Evolutionary conservation across 2,329 filamentous ascomycete species (phyloP), one percentile per base, ranked within the genome.

Genomic region (Arthrobotrys sphaeroides): DNA sequence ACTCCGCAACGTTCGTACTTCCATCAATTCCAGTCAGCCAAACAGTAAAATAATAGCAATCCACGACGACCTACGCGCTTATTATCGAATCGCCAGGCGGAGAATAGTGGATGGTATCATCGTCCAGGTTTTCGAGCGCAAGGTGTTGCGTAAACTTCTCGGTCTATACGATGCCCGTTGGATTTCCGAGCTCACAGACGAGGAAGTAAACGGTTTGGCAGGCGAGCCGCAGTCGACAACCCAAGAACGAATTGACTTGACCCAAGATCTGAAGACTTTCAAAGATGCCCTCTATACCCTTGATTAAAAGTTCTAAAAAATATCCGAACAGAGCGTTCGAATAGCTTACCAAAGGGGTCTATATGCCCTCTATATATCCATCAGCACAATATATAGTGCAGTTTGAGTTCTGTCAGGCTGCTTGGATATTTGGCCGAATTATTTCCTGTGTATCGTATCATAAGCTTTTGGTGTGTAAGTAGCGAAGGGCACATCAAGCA

Each of bases 21-120:
- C 66, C 0, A 70, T 70, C 7, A 70, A 70, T 10, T 24, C 36
- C 13, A 61, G 53, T 20, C n/a, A 24, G 12, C n/a, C 55, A 0
- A 62, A 40, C 4, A 45, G 13, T 13, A 70, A 55, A 20, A 61
- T 62, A 28, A 31, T 55, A 9, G 33, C 26, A 0, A 62, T 70
- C 10, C 66, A 70, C 20, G 66, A 70, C n/a, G 33, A 51, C 13
- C 55, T 70, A 5, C 66, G 66, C 2, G 66, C 66, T 10, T 70
- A 53, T 24, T 70, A 70, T 45, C 31, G 66, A 28, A 55, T 70
- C 2, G 55, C 66, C 2, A 53, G 66, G 9, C 66, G 66, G n/a
- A 43, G 66, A 12, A 55, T 70, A 12, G 66, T 70, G 4, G 66
- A 70, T 43, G 16, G 31, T 16, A 70, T 70, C 22, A 70, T 70